Evolutionary conservation across 148 eudicot genomes (phyloP).

Genomic region (Rhododendron simsii): DNA sequence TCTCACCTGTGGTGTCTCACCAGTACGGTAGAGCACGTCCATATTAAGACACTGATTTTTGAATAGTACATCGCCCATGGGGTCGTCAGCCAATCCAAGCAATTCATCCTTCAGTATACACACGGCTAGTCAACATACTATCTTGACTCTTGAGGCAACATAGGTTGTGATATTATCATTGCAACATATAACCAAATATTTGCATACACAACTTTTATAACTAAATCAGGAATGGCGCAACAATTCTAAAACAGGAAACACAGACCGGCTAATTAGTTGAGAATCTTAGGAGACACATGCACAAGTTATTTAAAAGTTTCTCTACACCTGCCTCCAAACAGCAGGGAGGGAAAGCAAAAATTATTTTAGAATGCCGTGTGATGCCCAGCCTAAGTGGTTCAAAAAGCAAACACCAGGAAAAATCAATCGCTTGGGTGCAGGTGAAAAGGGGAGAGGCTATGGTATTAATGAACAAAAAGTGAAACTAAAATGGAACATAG

Average conservation of each 20-base stretch:
- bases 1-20: constrained; percentile 83
- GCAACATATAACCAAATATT: neutral
- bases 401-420: neutral
- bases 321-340: neutral
- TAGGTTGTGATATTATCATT: too few relatives aligned
- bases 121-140: neutral
- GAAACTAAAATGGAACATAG: neutral
- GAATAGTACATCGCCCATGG: constrained; percentile 43
- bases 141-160: neutral
- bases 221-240: neutral
- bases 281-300: neutral
- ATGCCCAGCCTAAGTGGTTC: neutral
- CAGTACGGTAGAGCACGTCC: constrained; percentile 79
- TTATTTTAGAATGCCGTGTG: neutral
- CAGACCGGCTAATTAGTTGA: neutral
- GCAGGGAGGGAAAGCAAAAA: neutral
- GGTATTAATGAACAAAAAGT: neutral
- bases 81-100: constrained; percentile 79
- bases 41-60: constrained; percentile 60
- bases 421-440: neutral
- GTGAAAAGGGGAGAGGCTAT: neutral
- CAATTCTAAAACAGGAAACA: neutral
- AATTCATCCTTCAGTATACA: constrained; percentile 68
- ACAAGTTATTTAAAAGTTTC: neutral
- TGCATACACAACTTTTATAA: neutral